Evolutionary conservation across 2,329 filamentous ascomycete species (phyloP).

Genomic region (Clarireedia paspali): DNA sequence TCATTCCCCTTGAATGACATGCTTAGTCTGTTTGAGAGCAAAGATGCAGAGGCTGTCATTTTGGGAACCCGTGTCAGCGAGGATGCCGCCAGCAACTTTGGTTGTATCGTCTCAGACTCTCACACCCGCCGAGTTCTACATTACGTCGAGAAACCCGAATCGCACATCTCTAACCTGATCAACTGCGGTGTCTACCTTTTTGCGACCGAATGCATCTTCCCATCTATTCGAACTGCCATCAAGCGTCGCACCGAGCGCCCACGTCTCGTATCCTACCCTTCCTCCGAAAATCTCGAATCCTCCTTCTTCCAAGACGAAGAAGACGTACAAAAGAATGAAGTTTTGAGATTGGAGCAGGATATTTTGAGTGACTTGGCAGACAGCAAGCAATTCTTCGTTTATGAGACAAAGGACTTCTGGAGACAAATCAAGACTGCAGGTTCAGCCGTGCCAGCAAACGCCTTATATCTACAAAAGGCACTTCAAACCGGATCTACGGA

Average conservation of each 20-base stretch:
- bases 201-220: constrained; percentile 91
- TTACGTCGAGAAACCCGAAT: constrained; percentile 98
- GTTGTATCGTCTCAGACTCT: constrained; percentile 91
- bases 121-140: constrained; percentile 94
- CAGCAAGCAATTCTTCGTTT: constrained; percentile 95
- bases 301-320: constrained; percentile 62
- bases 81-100: constrained; percentile 91
- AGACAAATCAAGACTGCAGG: constrained; percentile 99
- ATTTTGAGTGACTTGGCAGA: constrained; percentile 93
- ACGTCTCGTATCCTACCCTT: constrained; percentile 88
- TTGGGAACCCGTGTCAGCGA: constrained; percentile 85
- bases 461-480: constrained; percentile 91
- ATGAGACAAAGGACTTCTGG: constrained; percentile 99
- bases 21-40: constrained; percentile 89
- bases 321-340: constrained; percentile 68
- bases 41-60: constrained; percentile 93
- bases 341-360: constrained; percentile 93
- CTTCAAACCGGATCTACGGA: constrained; percentile 76
- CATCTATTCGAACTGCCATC: constrained; percentile 86
- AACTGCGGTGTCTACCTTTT: constrained; percentile 99
- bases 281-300: constrained; percentile 82
- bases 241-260: constrained; percentile 91
- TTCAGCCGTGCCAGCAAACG: constrained; percentile 92
- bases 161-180: constrained; percentile 95
- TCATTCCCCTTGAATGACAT: constrained; percentile 95